phyloP scores from a whole-genome alignment of 345 rosid genomes.

The Hibiscus trionum region DNA sequence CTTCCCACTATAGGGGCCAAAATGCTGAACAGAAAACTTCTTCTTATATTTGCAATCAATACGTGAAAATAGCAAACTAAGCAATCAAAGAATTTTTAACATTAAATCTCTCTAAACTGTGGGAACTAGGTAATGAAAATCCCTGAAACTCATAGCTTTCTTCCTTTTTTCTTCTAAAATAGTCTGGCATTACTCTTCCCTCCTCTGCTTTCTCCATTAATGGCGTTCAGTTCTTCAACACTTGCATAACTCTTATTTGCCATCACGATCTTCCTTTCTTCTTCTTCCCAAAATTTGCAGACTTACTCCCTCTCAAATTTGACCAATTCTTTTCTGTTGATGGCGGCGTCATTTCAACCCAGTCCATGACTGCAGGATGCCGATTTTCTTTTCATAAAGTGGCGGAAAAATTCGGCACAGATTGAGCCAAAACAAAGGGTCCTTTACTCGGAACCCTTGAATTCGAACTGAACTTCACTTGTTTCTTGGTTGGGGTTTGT shows the following conservation, averaged over 20 bases:
- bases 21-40: neutral
- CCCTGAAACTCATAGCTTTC: neutral
- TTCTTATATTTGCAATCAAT: neutral
- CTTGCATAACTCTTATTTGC: conserved; percentile 58
- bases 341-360: conserved; percentile 43
- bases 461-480: conserved; percentile 49
- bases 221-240: conserved; percentile 55
- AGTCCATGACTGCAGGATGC: conserved; percentile 26
- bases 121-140: neutral
- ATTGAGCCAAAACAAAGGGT: conserved; percentile 48
- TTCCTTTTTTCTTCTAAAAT: neutral
- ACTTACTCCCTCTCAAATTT: conserved; percentile 55
- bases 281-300: conserved; percentile 52
- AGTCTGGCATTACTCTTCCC: conserved; percentile 21
- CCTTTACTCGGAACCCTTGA: conserved; percentile 22
- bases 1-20: too few species aligned
- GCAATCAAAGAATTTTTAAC: neutral
- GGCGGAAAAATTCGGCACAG: conserved; percentile 73
- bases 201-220: conserved; percentile 36
- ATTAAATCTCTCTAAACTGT: neutral
- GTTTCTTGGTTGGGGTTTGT: conserved; percentile 48
- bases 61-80: neutral
- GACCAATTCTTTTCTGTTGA: conserved; percentile 20
- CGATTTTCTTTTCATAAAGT: conserved; percentile 68
- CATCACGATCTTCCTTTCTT: conserved; percentile 42